Base-by-base conservation (phyloP, 2,329 filamentous ascomycete genomes). In the Monosporascus sp. region DNA sequence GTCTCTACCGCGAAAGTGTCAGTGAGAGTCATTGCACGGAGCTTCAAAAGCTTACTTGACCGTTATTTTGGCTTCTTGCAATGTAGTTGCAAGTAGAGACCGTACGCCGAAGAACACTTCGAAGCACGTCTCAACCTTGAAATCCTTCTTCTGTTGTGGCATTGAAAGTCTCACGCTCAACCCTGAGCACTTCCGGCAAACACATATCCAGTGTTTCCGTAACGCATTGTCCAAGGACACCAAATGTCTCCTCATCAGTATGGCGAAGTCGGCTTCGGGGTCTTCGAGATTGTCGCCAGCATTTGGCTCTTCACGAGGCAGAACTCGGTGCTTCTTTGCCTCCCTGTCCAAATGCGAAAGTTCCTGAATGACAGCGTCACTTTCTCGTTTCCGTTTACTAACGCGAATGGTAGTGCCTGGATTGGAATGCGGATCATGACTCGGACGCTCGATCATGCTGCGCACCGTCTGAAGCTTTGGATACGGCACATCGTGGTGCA, bases 261-360 rank as follows among this genome's bases (percentile, higher is more conserved):
- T 25, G 24, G 24, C 60, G 38, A 58, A 57, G 49, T 64, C 56
- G 27, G 58, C 48, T 41, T 50, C 48, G 18, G 48, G 27, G 35
- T 50, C 35, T 41, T 51, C 44, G 11, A 51, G 37, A 50, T 57
- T 50, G 4, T 35, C 22, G 7, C 3, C 43, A 17, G 8, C 24
- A 38, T 41, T 57, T 51, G 57, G 57, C 25, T 65, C 58, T 56
- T 65, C 63, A 52, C 60, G 62, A 59, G 59, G 55, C 38, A 65
- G 53, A 50, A 62, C 59, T 55, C 62, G 62, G 59, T 61, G 61
- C 55, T 62, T 63, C 57, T 65, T 65, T 61, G 53, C 20, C 2
- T 50, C 48, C 18, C 20, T 6, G 2, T 50, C 48, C 48, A 50
- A 38, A 41, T 58, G 52, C 50, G 51, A 62, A 56, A 64, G 61